Percentiles rank a stretch among this genome's conserved stretches.
phyloP scores from a whole-genome alignment of 164 flowering plant genomes.

The Tetrastigma voinierianum region DNA sequence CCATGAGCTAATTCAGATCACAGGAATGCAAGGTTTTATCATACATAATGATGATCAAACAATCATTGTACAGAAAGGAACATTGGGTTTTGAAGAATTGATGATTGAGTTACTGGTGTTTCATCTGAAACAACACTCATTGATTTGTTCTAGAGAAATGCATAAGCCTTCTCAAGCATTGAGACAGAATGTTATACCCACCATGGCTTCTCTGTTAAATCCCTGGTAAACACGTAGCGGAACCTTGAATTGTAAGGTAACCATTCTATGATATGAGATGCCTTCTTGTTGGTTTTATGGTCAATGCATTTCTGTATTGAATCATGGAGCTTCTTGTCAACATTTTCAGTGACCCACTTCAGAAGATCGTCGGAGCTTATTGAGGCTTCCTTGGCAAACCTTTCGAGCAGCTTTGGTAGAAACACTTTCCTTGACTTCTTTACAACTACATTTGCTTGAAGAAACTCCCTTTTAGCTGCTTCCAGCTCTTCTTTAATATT shows the following conservation, averaged over 20 bases:
- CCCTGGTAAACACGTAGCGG: constrained; percentile 57
- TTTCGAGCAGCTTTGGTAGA: constrained; percentile 69
- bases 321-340: constrained; percentile 65
- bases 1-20: too few species aligned
- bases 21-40: background rate
- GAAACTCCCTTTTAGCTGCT: constrained; percentile 66
- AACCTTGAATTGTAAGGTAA: constrained; percentile 70
- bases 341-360: constrained; percentile 59
- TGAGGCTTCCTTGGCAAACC: constrained; percentile 61
- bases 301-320: constrained; percentile 57
- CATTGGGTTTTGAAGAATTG: background rate
- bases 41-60: background rate
- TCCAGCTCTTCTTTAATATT: constrained; percentile 65
- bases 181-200: constrained; percentile 29
- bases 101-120: background rate
- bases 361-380: constrained; percentile 54
- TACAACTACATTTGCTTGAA: constrained; percentile 66
- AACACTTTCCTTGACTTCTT: constrained; percentile 72
- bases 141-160: background rate
- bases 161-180: background rate
- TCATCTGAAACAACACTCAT: background rate
- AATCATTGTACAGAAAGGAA: background rate
- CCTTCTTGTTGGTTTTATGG: constrained; percentile 36
- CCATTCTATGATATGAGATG: constrained; percentile 72
- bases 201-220: constrained; percentile 66